A percentile compares a stretch with the other conserved stretches of the same genome.
These are phyloP conservation scores for Xylaria telfairii DNA, from an alignment of 495 filamentous ascomycete genomes.

Conservation along the genomic window DNA sequence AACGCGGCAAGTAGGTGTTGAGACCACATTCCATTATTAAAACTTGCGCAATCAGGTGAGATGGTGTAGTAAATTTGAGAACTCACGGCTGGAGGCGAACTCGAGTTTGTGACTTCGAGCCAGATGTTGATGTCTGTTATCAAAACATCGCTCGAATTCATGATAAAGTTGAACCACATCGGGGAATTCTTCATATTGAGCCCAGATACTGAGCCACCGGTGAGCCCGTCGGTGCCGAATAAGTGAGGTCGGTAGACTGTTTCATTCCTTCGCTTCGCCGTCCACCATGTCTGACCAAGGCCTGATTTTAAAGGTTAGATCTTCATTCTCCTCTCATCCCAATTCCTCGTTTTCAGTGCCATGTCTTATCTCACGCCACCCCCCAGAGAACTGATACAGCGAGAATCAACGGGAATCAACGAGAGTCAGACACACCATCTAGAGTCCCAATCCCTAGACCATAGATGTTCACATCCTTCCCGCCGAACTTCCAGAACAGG, in stretches of 20 bases:
- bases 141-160: constrained; percentile 67
- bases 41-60: no score
- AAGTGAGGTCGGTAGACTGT: constrained; percentile 66
- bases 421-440: constrained; percentile 9
- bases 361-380: not conserved
- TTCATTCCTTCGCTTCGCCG: constrained; percentile 59
- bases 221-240: constrained; percentile 63
- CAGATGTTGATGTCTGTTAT: constrained; percentile 67
- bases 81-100: constrained; percentile 40
- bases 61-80: not conserved
- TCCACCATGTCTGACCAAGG: constrained; percentile 69
- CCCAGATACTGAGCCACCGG: constrained; percentile 62
- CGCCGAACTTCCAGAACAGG: constrained; percentile 73
- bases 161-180: constrained; percentile 69
- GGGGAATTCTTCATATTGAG: constrained; percentile 66
- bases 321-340: not conserved
- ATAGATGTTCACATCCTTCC: constrained; percentile 72
- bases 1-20: not conserved
- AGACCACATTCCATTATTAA: no score
- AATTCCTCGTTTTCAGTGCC: not conserved
- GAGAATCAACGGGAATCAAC: not conserved
- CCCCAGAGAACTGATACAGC: not conserved
- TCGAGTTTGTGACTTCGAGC: constrained; percentile 49
- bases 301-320: not conserved
- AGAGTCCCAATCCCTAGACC: constrained; percentile 59